A percentile compares a stretch with the other conserved stretches of the same genome.
Evolutionary conservation across 495 filamentous ascomycete species (phyloP).

Genomic region (Penicillium robsamsonii): DNA sequence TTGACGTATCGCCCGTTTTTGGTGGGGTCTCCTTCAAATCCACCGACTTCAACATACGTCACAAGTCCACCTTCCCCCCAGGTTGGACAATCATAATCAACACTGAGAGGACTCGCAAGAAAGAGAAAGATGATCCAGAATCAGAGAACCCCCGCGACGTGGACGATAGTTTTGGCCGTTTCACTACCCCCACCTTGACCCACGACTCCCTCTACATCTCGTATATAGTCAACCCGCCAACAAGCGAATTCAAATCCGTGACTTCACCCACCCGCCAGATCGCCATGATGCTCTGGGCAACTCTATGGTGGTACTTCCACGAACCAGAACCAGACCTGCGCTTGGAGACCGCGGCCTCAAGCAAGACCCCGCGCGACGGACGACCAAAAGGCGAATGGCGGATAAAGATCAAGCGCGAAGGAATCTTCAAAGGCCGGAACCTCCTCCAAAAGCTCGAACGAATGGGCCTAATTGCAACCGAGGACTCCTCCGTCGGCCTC

Average conservation of each 20-base stretch:
- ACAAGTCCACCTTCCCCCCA: slow-evolving; percentile 69
- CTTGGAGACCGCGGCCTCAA: slow-evolving; percentile 60
- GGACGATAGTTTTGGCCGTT: slow-evolving; percentile 47
- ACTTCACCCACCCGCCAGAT: slow-evolving; percentile 80
- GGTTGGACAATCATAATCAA: slow-evolving; percentile 88
- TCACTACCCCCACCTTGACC: slow-evolving; percentile 66
- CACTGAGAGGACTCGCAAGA: slow-evolving; percentile 56
- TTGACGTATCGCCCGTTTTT: slow-evolving; percentile 79
- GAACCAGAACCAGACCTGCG: slow-evolving; percentile 49
- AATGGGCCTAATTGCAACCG: slow-evolving; percentile 78
- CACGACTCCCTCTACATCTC: slow-evolving; percentile 86
- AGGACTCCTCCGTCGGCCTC: slow-evolving; percentile 73
- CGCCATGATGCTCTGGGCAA: slow-evolving; percentile 95
- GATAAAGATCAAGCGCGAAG: slow-evolving; percentile 79
- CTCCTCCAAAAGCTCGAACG: slow-evolving; percentile 87
- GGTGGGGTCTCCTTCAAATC: slow-evolving; percentile 85
- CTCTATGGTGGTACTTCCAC: slow-evolving; percentile 96
- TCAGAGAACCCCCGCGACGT: slow-evolving; percentile 19
- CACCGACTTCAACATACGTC: slow-evolving; percentile 61
- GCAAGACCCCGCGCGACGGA: slow-evolving; percentile 61
- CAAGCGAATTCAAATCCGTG: slow-evolving; percentile 72
- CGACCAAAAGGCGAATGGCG: slow-evolving; percentile 84
- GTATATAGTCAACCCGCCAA: slow-evolving; percentile 80
- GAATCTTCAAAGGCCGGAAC: slow-evolving; percentile 77
- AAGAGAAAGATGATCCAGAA: slow-evolving; percentile 16